These are phyloP conservation scores for Russula olivacea DNA, from an alignment of 768 basidiomycete species.

Conservation along the genomic window DNA sequence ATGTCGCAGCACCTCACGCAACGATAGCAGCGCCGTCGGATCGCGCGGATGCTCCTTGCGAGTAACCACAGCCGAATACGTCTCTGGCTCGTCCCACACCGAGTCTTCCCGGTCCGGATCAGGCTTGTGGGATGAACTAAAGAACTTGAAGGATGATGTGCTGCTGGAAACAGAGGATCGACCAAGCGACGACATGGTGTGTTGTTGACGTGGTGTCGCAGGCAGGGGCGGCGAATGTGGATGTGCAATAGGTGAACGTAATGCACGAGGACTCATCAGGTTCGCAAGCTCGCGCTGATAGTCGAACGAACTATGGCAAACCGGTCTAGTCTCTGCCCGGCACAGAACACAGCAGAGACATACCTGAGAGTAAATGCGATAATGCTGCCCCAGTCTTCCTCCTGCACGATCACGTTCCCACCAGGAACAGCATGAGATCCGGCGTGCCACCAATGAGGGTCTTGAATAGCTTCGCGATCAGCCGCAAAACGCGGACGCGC, in stretches of 20 bases:
- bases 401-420: constrained; percentile 57
- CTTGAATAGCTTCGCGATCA: constrained; percentile 29
- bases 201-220: constrained; percentile 9
- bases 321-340: constrained; percentile 5
- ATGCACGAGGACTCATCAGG: constrained; percentile 24
- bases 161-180: constrained; percentile 28
- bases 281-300: constrained; percentile 43
- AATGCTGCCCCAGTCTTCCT: constrained; percentile 73
- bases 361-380: constrained; percentile 73
- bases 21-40: constrained; percentile 47
- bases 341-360: constrained; percentile 14
- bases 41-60: constrained; percentile 62
- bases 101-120: constrained; percentile 58
- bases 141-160: constrained; percentile 44
- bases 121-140: constrained; percentile 40
- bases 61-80: constrained; percentile 52
- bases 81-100: constrained; percentile 56
- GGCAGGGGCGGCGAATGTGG: background rate
- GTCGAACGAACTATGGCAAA: constrained; percentile 46
- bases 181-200: constrained; percentile 24
- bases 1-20: constrained; percentile 58
- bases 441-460: constrained; percentile 62
- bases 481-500: constrained; percentile 18
- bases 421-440: constrained; percentile 62
- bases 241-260: background rate